Evolutionary conservation across 208 protist species (phyloP).

Genomic region (Wallacemonas rigidus): DNA sequence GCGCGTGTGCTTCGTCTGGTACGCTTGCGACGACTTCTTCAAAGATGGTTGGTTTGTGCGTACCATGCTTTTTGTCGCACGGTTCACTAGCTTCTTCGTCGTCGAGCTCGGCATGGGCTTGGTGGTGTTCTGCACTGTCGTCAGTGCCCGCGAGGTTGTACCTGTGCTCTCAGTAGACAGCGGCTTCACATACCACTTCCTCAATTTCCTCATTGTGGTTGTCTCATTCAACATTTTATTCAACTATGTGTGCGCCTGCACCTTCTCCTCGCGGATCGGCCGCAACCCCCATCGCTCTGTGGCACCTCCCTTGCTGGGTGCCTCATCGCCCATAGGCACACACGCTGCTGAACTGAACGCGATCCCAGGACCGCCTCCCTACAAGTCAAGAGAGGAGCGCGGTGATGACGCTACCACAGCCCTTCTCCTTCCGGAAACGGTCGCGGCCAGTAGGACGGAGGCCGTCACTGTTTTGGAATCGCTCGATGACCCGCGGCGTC

Average conservation of each 20-base stretch:
- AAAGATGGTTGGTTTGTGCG: constrained; percentile 27
- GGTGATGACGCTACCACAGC: background rate
- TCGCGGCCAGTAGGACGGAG: no score
- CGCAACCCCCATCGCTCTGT: background rate
- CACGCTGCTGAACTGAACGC: background rate
- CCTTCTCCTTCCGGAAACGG: background rate
- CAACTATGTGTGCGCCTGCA: constrained; percentile 58
- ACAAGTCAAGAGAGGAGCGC: background rate
- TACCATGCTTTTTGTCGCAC: constrained; percentile 18
- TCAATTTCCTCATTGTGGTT: constrained; percentile 36
- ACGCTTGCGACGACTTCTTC: constrained; percentile 17
- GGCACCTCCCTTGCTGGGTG: background rate
- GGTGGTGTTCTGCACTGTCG: constrained; percentile 53
- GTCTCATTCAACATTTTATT: constrained; percentile 72
- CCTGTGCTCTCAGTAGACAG: constrained; percentile 43
- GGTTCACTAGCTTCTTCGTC: constrained; percentile 28
- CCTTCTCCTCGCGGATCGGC: constrained; percentile 42
- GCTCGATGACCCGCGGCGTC: constrained; percentile 4
- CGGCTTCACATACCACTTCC: constrained; percentile 27
- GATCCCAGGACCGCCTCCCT: no score
- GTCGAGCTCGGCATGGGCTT: constrained; percentile 52
- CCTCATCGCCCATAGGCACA: background rate
- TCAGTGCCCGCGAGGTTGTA: constrained; percentile 41
- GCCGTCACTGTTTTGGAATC: background rate
- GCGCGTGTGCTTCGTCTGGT: constrained; percentile 3